phyloP scores from a whole-genome alignment of 2,329 filamentous ascomycete genomes.

The Sphaerulina musiva region DNA sequence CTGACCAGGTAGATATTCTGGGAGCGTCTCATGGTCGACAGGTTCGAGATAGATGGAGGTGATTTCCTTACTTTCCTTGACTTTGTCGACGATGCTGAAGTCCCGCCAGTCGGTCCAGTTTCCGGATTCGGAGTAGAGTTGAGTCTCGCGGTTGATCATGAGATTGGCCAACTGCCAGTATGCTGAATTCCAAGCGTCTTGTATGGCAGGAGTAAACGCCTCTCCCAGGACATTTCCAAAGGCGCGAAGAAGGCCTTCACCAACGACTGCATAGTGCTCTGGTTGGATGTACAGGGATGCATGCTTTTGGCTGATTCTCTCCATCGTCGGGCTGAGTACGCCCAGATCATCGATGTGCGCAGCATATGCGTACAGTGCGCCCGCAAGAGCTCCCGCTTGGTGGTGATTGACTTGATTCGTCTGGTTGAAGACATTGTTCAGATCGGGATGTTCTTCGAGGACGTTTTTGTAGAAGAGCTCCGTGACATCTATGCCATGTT shows the following conservation, averaged over 20 bases:
- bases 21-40: conserved; percentile 54
- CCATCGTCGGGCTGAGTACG: conserved; percentile 50
- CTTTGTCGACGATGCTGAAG: conserved; percentile 60
- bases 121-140: conserved; percentile 56
- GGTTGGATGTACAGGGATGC: conserved; percentile 61
- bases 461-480: conserved; percentile 66
- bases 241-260: conserved; percentile 60
- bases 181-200: conserved; percentile 62
- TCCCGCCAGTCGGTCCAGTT: conserved; percentile 61
- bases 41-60: conserved; percentile 65
- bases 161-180: conserved; percentile 69
- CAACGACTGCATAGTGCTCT: conserved; percentile 65
- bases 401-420: conserved; percentile 62
- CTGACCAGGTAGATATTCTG: conserved; percentile 61
- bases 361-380: conserved; percentile 64
- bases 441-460: conserved; percentile 57
- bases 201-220: conserved; percentile 58
- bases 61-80: conserved; percentile 61
- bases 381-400: conserved; percentile 64
- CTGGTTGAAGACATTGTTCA: conserved; percentile 66
- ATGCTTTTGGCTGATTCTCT: conserved; percentile 72
- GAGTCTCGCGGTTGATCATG: conserved; percentile 60
- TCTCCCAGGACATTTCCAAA: conserved; percentile 62
- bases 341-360: conserved; percentile 63
- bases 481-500: conserved; percentile 63